These are phyloP conservation scores for Corinectria fuckeliana DNA, from an alignment of 2,329 filamentous ascomycete species.

Conservation along the genomic window DNA sequence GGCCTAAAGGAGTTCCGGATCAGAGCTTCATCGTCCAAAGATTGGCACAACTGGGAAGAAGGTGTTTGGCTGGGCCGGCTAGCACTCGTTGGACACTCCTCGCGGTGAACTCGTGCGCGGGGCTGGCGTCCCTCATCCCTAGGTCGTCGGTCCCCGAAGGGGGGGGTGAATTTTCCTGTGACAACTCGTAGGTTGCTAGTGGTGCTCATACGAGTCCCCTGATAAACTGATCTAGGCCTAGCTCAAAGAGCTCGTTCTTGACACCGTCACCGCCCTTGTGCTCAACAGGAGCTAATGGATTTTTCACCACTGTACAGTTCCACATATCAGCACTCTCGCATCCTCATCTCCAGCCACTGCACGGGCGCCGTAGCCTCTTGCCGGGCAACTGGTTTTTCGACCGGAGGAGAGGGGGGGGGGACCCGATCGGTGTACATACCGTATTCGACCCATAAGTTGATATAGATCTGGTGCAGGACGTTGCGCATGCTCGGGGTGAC, in stretches of 20 bases:
- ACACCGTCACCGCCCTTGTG: constrained; percentile 74
- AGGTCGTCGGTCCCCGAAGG: background rate
- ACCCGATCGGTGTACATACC: constrained; percentile 55
- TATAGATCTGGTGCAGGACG: constrained; percentile 97
- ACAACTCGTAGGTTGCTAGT: background rate
- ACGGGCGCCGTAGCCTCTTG: background rate
- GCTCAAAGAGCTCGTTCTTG: constrained; percentile 73
- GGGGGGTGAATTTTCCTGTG: constrained; percentile 11
- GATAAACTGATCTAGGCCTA: constrained; percentile 79
- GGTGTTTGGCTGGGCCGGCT: background rate
- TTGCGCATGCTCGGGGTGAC: constrained; percentile 89
- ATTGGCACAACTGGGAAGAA: background rate
- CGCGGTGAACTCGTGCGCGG: background rate
- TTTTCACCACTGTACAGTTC: constrained; percentile 66
- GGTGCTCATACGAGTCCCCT: constrained; percentile 63
- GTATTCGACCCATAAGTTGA: constrained; percentile 97
- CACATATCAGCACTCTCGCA: background rate
- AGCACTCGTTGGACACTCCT: background rate
- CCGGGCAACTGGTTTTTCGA: background rate
- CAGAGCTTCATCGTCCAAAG: background rate
- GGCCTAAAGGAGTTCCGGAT: background rate
- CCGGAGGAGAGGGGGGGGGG: background rate
- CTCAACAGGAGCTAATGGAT: constrained; percentile 71
- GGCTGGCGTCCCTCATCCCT: background rate
- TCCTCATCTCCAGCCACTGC: background rate